phyloP scores from a whole-genome alignment of 2,329 filamentous ascomycete species.

The Ophiostoma piceae region DNA sequence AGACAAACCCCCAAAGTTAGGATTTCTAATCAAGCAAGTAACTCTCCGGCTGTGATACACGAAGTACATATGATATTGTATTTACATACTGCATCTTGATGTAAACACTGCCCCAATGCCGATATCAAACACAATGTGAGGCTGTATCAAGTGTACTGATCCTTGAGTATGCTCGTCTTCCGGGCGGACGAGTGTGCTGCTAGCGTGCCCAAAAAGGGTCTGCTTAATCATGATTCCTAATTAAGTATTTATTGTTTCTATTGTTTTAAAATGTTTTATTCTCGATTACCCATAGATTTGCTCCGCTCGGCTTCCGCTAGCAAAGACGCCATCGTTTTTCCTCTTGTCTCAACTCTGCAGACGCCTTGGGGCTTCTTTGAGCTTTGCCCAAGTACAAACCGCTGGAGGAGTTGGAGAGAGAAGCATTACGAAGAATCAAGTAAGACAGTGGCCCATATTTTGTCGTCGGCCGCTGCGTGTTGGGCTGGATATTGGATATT shows the following conservation, averaged over 20 bases:
- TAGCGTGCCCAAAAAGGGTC: neutral
- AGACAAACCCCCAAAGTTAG: no score
- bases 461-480: neutral
- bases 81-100: neutral
- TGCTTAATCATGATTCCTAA: slow-evolving; percentile 6
- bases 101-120: neutral
- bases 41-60: neutral
- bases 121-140: neutral
- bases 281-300: neutral
- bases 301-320: neutral
- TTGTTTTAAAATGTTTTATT: neutral
- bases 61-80: no score
- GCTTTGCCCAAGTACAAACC: neutral
- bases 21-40: neutral
- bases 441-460: neutral
- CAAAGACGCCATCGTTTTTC: neutral
- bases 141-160: neutral
- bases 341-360: neutral
- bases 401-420: neutral
- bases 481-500: neutral
- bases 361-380: neutral
- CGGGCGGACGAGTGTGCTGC: neutral
- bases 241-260: neutral
- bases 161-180: neutral
- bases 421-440: neutral